These are phyloP conservation scores for Strobilomyces dryophilus DNA, from an alignment of 768 basidiomycete genomes.

Conservation along the genomic window DNA sequence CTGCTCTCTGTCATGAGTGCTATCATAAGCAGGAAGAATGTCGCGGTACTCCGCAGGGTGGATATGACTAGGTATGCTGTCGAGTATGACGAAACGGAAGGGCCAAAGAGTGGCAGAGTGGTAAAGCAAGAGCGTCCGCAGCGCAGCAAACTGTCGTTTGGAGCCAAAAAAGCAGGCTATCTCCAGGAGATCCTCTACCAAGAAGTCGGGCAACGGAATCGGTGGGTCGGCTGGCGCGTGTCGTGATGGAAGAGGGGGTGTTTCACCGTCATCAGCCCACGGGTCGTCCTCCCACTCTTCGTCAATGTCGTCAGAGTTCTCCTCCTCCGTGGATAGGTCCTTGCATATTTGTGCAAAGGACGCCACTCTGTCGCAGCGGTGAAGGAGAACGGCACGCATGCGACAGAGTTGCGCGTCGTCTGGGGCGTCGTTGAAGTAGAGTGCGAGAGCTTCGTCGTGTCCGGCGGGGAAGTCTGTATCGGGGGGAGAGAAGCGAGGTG, in stretches of 20 bases:
- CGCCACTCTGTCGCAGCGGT: conserved; percentile 63
- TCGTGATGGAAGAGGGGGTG: conserved; percentile 18
- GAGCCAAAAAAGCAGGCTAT: conserved; percentile 67
- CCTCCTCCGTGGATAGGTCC: conserved; percentile 30
- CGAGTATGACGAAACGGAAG: conserved; percentile 63
- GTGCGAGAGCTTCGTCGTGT: conserved; percentile 31
- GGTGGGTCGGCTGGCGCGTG: conserved; percentile 32
- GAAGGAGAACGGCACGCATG: conserved; percentile 65
- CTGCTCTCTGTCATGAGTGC: conserved; percentile 42
- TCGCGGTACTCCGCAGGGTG: conserved; percentile 58
- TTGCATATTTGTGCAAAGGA: conserved; percentile 66
- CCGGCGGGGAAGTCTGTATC: conserved; percentile 15
- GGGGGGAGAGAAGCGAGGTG: conserved; percentile 24
- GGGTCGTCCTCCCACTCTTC: conserved; percentile 54
- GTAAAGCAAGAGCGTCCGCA: conserved; percentile 53
- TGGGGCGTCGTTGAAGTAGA: conserved; percentile 54
- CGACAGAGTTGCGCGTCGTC: conserved; percentile 61
- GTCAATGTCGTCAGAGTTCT: conserved; percentile 32
- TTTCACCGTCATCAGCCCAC: conserved; percentile 54
- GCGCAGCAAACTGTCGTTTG: conserved; percentile 50
- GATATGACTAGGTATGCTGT: conserved; percentile 69
- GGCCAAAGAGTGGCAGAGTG: conserved; percentile 63
- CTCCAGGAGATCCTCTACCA: conserved; percentile 52
- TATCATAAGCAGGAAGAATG: conserved; percentile 62
- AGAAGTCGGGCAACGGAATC: conserved; percentile 60